phyloP scores from a whole-genome alignment of 140 eudicot genomes.

The Erigeron philadelphicus region DNA sequence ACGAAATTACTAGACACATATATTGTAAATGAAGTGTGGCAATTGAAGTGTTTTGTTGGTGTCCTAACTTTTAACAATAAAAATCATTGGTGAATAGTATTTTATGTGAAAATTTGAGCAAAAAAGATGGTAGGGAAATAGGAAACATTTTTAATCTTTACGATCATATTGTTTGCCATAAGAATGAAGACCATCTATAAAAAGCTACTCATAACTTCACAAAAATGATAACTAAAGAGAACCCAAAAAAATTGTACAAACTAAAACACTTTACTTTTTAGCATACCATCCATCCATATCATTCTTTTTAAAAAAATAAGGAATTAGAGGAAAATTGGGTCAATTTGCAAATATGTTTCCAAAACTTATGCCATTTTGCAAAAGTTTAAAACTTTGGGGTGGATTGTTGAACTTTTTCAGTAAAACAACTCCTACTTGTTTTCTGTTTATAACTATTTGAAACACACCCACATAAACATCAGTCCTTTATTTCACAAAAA shows the following conservation, averaged over 20 bases:
- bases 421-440: slow-evolving; percentile 2
- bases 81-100: slow-evolving; percentile 31
- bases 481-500: slow-evolving; percentile 29
- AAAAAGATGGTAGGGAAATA: slow-evolving; percentile 32
- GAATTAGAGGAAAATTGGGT: slow-evolving; percentile 9
- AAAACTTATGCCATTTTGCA: slow-evolving; percentile 9
- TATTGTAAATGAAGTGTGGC: not conserved
- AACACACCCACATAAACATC: slow-evolving; percentile 28
- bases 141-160: slow-evolving; percentile 28
- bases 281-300: slow-evolving; percentile 4
- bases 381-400: slow-evolving; percentile 23
- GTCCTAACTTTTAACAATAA: slow-evolving; percentile 32
- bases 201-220: slow-evolving; percentile 36
- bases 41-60: slow-evolving; percentile 29
- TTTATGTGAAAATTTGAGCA: slow-evolving; percentile 29
- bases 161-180: slow-evolving; percentile 44
- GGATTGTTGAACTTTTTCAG: slow-evolving; percentile 16
- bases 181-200: slow-evolving; percentile 29
- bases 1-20: not conserved
- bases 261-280: slow-evolving; percentile 10
- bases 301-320: slow-evolving; percentile 7
- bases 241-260: slow-evolving; percentile 22
- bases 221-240: slow-evolving; percentile 28
- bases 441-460: slow-evolving; percentile 27
- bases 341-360: slow-evolving; percentile 22